Conservation (phyloP, 345 rosid genomes). For the Cardamine occulta region DNA sequence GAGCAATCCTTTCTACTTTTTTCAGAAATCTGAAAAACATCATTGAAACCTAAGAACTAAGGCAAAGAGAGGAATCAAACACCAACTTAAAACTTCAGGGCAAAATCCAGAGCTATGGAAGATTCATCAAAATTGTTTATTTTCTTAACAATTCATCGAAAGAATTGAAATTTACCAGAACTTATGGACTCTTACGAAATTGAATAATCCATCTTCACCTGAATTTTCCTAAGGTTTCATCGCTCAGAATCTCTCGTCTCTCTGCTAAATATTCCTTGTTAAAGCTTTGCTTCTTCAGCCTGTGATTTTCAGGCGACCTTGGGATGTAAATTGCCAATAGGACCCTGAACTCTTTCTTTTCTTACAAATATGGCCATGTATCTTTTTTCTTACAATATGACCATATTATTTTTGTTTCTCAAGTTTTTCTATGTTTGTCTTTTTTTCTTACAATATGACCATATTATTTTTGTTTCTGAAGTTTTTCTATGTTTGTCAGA, state of each 20-base stretch:
- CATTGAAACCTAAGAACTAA: slow-evolving; percentile 12
- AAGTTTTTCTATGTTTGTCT: not conserved
- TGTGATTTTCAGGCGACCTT: slow-evolving; percentile 17
- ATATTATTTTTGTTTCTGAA: no score
- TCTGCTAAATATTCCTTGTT: slow-evolving; percentile 30
- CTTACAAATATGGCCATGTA: not conserved
- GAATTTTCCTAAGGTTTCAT: slow-evolving; percentile 9
- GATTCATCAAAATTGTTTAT: slow-evolving; percentile 7
- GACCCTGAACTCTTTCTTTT: slow-evolving; percentile 8
- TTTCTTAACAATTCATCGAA: slow-evolving; percentile 9
- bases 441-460: no score
- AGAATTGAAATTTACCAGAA: slow-evolving; percentile 28
- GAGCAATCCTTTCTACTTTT: slow-evolving; percentile 40
- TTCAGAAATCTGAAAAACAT: slow-evolving; percentile 13
- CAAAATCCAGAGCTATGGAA: slow-evolving; percentile 12
- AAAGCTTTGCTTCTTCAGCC: not conserved
- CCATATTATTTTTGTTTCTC: not conserved
- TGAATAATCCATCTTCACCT: slow-evolving; percentile 26
- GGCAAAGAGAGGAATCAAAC: slow-evolving; percentile 22
- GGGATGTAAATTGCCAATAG: not conserved
- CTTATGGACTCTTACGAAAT: not conserved
- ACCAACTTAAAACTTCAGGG: slow-evolving; percentile 9
- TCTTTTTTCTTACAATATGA: no score
- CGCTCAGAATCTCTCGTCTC: slow-evolving; percentile 4
- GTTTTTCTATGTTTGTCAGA: no score